phyloP scores from a whole-genome alignment of 169 alveolate species.

The Toxoplasma gondii region DNA sequence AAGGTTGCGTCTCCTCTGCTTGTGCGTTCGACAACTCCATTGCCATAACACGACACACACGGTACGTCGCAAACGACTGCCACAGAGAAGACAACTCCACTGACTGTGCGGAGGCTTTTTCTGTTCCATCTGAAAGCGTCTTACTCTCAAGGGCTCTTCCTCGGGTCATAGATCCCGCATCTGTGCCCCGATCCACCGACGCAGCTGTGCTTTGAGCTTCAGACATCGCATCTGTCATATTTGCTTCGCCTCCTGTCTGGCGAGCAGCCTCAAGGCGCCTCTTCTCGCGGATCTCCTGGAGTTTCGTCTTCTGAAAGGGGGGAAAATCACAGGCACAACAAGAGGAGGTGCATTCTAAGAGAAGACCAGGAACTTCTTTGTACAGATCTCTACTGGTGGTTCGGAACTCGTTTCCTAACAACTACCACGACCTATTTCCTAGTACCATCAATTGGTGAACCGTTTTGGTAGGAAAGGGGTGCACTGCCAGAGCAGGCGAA shows the following conservation, averaged over 20 bases:
- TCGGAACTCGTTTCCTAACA: too few relatives aligned
- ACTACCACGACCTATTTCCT: too few relatives aligned
- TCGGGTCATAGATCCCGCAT: neutral
- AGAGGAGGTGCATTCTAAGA: neutral
- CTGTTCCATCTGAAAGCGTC: neutral
- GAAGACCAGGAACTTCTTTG: neutral
- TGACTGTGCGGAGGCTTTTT: too few relatives aligned
- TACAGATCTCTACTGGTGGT: too few relatives aligned
- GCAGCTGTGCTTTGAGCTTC: slow-evolving; percentile 15
- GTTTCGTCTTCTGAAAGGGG: neutral
- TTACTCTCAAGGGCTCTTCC: slow-evolving; percentile 7
- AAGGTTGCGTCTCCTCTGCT: too few relatives aligned
- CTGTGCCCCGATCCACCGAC: neutral
- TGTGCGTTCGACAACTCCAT: too few relatives aligned
- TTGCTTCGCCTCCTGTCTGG: neutral
- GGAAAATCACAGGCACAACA: neutral
- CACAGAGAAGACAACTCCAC: too few relatives aligned
- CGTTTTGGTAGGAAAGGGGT: too few relatives aligned
- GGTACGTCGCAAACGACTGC: too few relatives aligned
- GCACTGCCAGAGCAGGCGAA: too few relatives aligned
- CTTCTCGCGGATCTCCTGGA: neutral
- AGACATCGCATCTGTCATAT: neutral
- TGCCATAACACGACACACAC: too few relatives aligned
- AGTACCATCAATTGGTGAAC: too few relatives aligned
- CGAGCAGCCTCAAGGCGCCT: neutral